These are phyloP conservation scores for Debaryomyces maramus DNA, from an alignment of 805 yeast species.

Conservation along the genomic window DNA sequence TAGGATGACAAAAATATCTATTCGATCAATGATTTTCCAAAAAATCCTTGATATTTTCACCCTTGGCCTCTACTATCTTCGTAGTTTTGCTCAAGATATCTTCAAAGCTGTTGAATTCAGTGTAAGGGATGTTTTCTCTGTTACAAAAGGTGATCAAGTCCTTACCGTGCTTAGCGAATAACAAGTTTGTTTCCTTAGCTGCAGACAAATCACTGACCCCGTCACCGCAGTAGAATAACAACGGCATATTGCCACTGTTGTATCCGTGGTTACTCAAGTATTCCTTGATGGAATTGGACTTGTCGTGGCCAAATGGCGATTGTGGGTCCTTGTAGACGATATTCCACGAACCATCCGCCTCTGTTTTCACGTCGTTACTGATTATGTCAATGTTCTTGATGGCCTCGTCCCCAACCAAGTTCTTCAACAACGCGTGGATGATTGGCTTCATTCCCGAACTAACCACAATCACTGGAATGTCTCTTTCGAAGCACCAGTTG, in stretches of 20 bases:
- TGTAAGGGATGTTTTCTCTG: slow-evolving; percentile 77
- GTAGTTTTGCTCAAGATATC: slow-evolving; percentile 70
- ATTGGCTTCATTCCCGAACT: slow-evolving; percentile 94
- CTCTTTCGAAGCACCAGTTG: slow-evolving; percentile 69
- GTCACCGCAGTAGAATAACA: slow-evolving; percentile 91
- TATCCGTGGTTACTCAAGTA: slow-evolving; percentile 34
- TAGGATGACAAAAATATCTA: not conserved
- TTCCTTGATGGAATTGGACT: slow-evolving; percentile 73
- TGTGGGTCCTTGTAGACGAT: slow-evolving; percentile 80
- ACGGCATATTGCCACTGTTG: slow-evolving; percentile 44
- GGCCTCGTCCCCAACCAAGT: slow-evolving; percentile 76
- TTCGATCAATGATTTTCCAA: slow-evolving; percentile 19
- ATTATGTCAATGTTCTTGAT: slow-evolving; percentile 72
- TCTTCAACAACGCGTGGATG: slow-evolving; percentile 71
- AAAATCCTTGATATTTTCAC: slow-evolving; percentile 19
- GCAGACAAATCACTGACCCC: slow-evolving; percentile 96
- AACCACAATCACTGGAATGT: slow-evolving; percentile 83
- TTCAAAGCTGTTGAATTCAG: slow-evolving; percentile 72
- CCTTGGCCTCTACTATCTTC: slow-evolving; percentile 46
- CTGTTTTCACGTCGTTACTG: slow-evolving; percentile 68
- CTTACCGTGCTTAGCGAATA: slow-evolving; percentile 91
- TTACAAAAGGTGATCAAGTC: slow-evolving; percentile 86
- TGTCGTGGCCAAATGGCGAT: slow-evolving; percentile 92
- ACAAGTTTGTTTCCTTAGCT: slow-evolving; percentile 88
- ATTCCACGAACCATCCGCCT: slow-evolving; percentile 68